These are phyloP conservation scores for Falciphora oryzae DNA, from an alignment of 2,329 filamentous ascomycete species.

Conservation along the genomic window DNA sequence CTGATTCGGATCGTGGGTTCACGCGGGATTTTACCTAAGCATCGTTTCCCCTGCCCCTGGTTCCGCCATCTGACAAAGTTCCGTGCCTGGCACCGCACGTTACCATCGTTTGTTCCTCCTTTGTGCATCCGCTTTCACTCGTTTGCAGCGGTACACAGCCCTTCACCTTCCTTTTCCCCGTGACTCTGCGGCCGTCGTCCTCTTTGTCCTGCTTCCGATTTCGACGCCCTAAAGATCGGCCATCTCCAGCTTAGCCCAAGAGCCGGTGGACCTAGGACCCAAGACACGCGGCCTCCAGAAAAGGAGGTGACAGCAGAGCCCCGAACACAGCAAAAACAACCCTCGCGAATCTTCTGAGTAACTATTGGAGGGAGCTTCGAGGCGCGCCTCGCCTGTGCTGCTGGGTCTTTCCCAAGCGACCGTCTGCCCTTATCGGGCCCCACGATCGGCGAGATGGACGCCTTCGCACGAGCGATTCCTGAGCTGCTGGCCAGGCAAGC, in stretches of 20 bases:
- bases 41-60: neutral
- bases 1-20: neutral
- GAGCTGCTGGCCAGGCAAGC: slow-evolving; percentile 12
- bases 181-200: neutral
- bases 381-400: neutral
- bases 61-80: neutral
- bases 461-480: slow-evolving; percentile 12
- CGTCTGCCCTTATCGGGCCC: slow-evolving; percentile 5
- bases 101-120: neutral
- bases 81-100: neutral
- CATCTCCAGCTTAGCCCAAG: neutral
- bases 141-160: neutral
- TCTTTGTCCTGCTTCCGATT: neutral
- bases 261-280: neutral
- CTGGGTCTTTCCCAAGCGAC: neutral
- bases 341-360: neutral
- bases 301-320: neutral
- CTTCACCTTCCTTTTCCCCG: neutral
- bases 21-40: slow-evolving; percentile 1
- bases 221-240: neutral
- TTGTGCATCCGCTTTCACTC: neutral
- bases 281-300: neutral
- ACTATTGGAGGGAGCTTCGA: neutral
- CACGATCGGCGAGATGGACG: slow-evolving; percentile 15
- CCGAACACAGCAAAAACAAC: neutral